A percentile compares a stretch with the other conserved stretches of the same genome.
Evolutionary conservation across 805 yeast species (phyloP).

Genomic region (Priceomyces castillae): DNA sequence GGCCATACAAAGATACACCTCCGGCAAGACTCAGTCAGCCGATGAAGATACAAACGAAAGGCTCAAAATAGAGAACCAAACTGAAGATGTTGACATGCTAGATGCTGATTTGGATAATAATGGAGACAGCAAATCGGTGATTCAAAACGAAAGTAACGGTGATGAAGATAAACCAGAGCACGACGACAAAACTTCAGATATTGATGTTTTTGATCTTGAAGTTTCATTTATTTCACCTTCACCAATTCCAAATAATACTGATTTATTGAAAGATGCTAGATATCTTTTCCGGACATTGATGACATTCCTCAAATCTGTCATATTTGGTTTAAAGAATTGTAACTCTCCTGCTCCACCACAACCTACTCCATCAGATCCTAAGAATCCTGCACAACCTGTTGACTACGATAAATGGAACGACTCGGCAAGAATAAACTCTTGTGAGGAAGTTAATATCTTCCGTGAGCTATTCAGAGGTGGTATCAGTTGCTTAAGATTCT

Average conservation of each 20-base stretch:
- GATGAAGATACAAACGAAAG: conserved; percentile 17
- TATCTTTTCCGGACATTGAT: conserved; percentile 83
- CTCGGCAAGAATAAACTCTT: conserved; percentile 76
- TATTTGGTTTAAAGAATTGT: conserved; percentile 84
- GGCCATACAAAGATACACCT: conserved; percentile 38
- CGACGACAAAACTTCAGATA: conserved; percentile 30
- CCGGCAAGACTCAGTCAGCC: conserved; percentile 15
- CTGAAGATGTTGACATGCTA: conserved; percentile 26
- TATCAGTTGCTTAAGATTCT: conserved; percentile 73
- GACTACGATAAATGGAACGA: conserved; percentile 71
- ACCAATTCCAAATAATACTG: conserved; percentile 48
- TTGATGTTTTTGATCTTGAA: conserved; percentile 21
- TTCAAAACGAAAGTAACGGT: conserved; percentile 11
- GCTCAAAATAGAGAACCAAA: conserved; percentile 1
- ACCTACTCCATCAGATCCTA: conserved; percentile 46
- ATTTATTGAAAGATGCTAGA: conserved; percentile 83
- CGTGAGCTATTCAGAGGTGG: conserved; percentile 81
- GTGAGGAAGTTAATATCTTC: conserved; percentile 78
- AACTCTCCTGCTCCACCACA: conserved; percentile 68
- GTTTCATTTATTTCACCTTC: conserved; percentile 59
- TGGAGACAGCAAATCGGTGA: conserved; percentile 10
- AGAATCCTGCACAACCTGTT: conserved; percentile 34
- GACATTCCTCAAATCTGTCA: conserved; percentile 86
- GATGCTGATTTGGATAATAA: conserved; percentile 13
- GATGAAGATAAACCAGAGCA: conserved; percentile 5